Evolutionary conservation across 192 early-diverging fungal species (phyloP).

Genomic region (Coemansia sp.): DNA sequence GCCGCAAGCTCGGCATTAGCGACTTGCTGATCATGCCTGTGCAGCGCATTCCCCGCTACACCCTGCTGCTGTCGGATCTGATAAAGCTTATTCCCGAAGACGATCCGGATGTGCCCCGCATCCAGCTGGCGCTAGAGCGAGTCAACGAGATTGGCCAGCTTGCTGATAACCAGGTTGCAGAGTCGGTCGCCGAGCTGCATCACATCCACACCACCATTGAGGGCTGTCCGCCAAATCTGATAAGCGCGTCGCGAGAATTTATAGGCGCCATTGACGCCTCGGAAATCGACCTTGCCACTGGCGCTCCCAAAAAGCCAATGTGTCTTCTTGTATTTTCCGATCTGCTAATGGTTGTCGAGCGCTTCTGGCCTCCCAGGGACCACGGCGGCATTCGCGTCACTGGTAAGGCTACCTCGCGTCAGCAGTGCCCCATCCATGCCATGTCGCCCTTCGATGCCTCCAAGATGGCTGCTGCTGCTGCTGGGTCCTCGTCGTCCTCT

Average conservation of each 20-base stretch:
- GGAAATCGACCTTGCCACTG: constrained; percentile 54
- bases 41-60: constrained; percentile 80
- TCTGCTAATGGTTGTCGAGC: constrained; percentile 58
- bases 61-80: constrained; percentile 64
- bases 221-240: constrained; percentile 59
- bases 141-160: constrained; percentile 60
- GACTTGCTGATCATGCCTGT: constrained; percentile 81
- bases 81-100: constrained; percentile 47
- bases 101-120: constrained; percentile 43
- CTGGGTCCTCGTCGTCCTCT: background rate
- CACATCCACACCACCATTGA: constrained; percentile 56
- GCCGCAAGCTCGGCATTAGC: constrained; percentile 67
- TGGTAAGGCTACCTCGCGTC: constrained; percentile 21
- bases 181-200: constrained; percentile 56
- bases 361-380: constrained; percentile 50
- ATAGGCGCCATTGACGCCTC: constrained; percentile 54
- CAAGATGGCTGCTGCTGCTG: background rate
- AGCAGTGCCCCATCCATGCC: constrained; percentile 27
- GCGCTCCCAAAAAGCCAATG: constrained; percentile 51
- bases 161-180: constrained; percentile 58
- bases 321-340: constrained; percentile 57
- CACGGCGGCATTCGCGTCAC: constrained; percentile 52
- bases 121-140: constrained; percentile 51
- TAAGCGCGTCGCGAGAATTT: constrained; percentile 60
- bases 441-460: constrained; percentile 1